phyloP scores from a whole-genome alignment of 2,329 filamentous ascomycete genomes.

The Fusarium nanum region DNA sequence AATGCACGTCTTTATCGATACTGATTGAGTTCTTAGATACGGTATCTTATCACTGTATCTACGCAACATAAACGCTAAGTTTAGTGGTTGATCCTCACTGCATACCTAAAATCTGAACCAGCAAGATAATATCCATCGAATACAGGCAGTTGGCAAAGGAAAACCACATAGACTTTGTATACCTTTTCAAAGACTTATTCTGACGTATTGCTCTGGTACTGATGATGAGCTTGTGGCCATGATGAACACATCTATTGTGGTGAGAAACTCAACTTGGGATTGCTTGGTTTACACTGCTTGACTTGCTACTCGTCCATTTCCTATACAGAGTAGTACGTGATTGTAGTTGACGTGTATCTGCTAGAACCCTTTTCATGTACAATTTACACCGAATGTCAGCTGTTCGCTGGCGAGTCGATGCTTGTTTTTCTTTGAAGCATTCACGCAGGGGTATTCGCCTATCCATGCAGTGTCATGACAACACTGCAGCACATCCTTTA shows the following conservation, averaged over 20 bases:
- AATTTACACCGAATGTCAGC: background rate
- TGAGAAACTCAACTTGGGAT: background rate
- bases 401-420: background rate
- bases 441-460: background rate
- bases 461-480: background rate
- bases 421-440: background rate
- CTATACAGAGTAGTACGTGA: too few relatives aligned
- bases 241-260: background rate
- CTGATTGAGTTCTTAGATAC: background rate
- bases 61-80: background rate
- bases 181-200: rapidly evolving
- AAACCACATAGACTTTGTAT: background rate
- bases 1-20: background rate
- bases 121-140: background rate
- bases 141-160: background rate
- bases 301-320: background rate
- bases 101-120: background rate
- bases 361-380: background rate
- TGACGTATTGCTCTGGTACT: background rate
- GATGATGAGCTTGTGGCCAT: background rate
- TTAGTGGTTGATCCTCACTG: background rate
- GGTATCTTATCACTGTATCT: background rate
- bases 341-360: background rate
- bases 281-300: background rate
- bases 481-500: background rate